A percentile compares a stretch with the other conserved stretches of the same genome.
Evolutionary conservation across 306 rosid species (phyloP).

Genomic region (Prunus campanulata): DNA sequence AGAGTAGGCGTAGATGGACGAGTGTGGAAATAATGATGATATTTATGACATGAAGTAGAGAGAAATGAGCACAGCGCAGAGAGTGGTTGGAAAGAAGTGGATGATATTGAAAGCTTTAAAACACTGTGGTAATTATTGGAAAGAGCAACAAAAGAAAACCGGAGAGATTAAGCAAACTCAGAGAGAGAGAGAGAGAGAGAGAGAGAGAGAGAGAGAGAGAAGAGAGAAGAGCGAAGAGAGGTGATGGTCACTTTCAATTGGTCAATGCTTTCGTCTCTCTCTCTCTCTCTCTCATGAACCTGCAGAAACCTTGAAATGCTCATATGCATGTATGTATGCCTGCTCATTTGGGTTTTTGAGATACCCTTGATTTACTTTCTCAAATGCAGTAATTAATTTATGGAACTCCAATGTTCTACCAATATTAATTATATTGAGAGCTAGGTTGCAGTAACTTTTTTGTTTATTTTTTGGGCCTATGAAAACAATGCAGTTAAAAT

Average conservation of each 20-base stretch:
- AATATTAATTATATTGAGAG: no score
- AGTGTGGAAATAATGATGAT: slow-evolving; percentile 10
- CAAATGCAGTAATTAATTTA: no score
- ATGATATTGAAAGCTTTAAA: not conserved
- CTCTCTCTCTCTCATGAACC: not conserved
- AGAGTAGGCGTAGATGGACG: not conserved
- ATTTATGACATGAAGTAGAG: slow-evolving; percentile 19
- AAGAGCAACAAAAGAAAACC: not conserved
- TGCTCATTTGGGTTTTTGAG: not conserved
- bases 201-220: no score
- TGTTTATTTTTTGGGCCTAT: not conserved
- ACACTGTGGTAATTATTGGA: not conserved
- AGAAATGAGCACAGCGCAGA: not conserved
- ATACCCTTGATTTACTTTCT: not conserved
- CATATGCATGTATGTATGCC: not conserved
- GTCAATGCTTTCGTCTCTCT: not conserved
- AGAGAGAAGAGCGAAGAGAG: no score
- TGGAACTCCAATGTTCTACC: no score
- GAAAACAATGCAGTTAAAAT: not conserved
- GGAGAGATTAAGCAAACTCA: not conserved
- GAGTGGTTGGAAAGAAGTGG: slow-evolving; percentile 24
- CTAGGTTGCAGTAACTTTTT: not conserved
- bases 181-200: no score
- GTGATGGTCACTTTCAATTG: not conserved
- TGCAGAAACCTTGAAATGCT: slow-evolving; percentile 3